Evolutionary conservation across 768 basidiomycete species (phyloP).

Genomic region (Lentinula sp.): DNA sequence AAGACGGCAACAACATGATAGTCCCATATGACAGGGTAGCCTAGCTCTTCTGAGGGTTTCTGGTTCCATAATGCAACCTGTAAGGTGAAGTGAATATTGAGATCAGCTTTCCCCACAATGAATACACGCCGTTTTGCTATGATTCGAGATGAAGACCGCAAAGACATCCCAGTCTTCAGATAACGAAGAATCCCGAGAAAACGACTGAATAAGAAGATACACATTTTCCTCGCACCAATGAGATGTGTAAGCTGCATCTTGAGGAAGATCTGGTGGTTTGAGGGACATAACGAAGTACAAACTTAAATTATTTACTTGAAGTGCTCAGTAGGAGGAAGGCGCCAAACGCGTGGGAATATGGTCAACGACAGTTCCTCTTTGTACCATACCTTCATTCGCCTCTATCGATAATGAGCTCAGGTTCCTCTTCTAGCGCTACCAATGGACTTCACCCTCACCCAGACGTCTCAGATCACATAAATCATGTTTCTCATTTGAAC

Average conservation of each 20-base stretch:
- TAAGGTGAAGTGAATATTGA: not conserved
- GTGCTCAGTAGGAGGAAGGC: not conserved
- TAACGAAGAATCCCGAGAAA: slow-evolving; percentile 25
- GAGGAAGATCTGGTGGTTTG: slow-evolving; percentile 28
- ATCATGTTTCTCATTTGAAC: slow-evolving; percentile 1
- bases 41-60: slow-evolving; percentile 29
- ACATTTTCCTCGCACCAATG: slow-evolving; percentile 75
- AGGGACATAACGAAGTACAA: not conserved
- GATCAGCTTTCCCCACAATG: not conserved
- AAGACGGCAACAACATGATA: slow-evolving; percentile 67
- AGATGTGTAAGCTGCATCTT: slow-evolving; percentile 42
- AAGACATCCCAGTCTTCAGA: slow-evolving; percentile 40
- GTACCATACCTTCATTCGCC: not conserved
- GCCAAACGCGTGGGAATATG: not conserved
- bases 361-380: not conserved
- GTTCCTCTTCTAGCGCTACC: not conserved
- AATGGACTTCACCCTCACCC: slow-evolving; percentile 2
- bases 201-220: slow-evolving; percentile 47
- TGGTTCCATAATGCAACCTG: slow-evolving; percentile 68
- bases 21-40: slow-evolving; percentile 57
- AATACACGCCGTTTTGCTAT: slow-evolving; percentile 42
- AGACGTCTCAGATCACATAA: not conserved
- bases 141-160: slow-evolving; percentile 64
- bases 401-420: slow-evolving; percentile 7
- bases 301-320: not conserved